Evolutionary conservation across 2,329 filamentous ascomycete genomes (phyloP).

Genomic region (Hymenoscyphus albidus): DNA sequence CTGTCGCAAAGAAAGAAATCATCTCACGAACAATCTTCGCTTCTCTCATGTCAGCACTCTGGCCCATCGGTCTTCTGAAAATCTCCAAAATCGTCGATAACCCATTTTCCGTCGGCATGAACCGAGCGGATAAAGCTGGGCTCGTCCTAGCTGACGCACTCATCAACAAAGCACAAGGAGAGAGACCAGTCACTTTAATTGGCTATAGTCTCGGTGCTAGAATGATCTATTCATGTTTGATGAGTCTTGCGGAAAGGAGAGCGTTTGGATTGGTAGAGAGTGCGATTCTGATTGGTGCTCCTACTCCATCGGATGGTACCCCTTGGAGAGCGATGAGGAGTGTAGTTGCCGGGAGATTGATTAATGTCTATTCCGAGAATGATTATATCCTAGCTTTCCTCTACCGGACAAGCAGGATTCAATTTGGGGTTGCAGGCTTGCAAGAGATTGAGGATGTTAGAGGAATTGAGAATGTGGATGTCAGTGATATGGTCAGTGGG

Average conservation of each 20-base stretch:
- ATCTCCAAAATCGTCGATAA: constrained; percentile 71
- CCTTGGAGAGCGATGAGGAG: constrained; percentile 77
- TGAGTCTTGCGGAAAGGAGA: constrained; percentile 68
- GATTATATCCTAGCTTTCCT: constrained; percentile 88
- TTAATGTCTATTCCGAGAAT: constrained; percentile 85
- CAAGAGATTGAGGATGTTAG: constrained; percentile 66
- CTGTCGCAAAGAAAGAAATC: constrained; percentile 62
- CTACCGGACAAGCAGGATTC: constrained; percentile 76
- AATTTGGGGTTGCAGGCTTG: constrained; percentile 80
- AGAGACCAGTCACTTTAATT: constrained; percentile 74
- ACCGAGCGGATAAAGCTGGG: constrained; percentile 76
- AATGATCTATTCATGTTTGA: constrained; percentile 78
- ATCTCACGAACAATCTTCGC: constrained; percentile 61
- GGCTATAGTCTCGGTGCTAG: constrained; percentile 80
- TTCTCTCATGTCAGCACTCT: constrained; percentile 63
- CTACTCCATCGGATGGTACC: constrained; percentile 65
- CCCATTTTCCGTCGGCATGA: constrained; percentile 73
- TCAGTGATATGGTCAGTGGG: constrained; percentile 61
- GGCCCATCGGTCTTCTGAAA: constrained; percentile 65
- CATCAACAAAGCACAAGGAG: constrained; percentile 76
- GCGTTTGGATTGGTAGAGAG: constrained; percentile 64
- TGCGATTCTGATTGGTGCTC: constrained; percentile 74
- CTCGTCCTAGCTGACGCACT: constrained; percentile 76
- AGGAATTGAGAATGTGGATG: constrained; percentile 59
- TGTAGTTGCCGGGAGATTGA: constrained; percentile 76